Evolutionary conservation across 352 stramenopile species (phyloP), one percentile per base, ranked within the genome.

Genomic region (Lagenidium giganteum): DNA sequence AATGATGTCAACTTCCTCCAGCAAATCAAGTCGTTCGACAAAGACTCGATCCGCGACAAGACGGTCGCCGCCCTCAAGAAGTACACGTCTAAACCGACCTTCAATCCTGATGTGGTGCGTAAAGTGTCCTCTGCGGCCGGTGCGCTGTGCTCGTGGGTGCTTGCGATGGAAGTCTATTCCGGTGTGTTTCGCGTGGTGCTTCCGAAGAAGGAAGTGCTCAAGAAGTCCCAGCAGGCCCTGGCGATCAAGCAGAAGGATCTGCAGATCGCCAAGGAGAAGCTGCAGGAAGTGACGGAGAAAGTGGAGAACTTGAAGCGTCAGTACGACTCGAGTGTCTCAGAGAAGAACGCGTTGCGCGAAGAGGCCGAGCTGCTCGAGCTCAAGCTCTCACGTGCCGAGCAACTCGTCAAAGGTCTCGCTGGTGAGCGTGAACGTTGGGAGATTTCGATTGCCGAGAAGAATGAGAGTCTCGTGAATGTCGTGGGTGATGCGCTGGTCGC

Each of bases 1-100:
- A 94, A 90, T 40, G 93, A 97, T 45, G 68, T 94, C 23, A 93
- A 93, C 42, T 98, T 98, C 44, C 51, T 98, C 4, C 63, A 89
- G 35, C 85, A 98, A 49, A 93, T 98, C 43, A 98, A 98, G 48
- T 83, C 64, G 8, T 98, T 96, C 43, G 95, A 98, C 70, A 98
- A 98, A 49, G 93, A 98, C 47, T 94, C 93, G 23, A 95, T 98
- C 23, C 83, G 76, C 11, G 86, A 92, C 47, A 96, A 96, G 46
- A 93, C 90, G 0, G 87, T 98, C 17, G 91, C 83, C 14, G 96
- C 96, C 46, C 64, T 98, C 11, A 97, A 97, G 47, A 97, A 97
- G 60, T 98, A 95, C 65, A 96, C 79, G 8, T 81, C 75, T 3
- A 92, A 92, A 38, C 76, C 78, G 22, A 69, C 54, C 5, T 92